Conservation (phyloP, 2,329 filamentous ascomycete species). For the Lasiodiplodia citricola region DNA sequence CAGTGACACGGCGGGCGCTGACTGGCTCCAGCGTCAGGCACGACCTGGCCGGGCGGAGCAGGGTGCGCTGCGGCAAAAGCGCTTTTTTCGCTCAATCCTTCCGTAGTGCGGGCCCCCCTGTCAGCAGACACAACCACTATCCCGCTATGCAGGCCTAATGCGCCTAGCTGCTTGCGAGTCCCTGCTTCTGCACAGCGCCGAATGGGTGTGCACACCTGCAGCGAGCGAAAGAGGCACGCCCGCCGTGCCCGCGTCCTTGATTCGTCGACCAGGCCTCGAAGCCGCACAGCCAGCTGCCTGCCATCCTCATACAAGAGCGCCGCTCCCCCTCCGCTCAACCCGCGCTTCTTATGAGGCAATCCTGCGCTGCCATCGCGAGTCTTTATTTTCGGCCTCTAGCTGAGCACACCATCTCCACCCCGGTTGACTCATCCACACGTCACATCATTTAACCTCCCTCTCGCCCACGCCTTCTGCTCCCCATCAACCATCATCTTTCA, state of each 20-base stretch:
- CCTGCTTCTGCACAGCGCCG: constrained; percentile 20
- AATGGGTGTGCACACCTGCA: constrained; percentile 24
- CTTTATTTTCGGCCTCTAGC: background rate
- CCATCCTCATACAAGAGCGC: constrained; percentile 27
- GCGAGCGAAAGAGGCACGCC: constrained; percentile 24
- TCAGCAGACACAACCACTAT: constrained; percentile 24
- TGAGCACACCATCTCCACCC: constrained; percentile 25
- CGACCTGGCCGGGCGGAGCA: constrained; percentile 9
- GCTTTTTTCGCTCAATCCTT: constrained; percentile 8
- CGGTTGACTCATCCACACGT: constrained; percentile 23
- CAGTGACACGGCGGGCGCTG: constrained; percentile 5
- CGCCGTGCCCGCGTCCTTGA: constrained; percentile 15
- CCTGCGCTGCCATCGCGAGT: constrained; percentile 6
- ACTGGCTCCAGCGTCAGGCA: constrained; percentile 12
- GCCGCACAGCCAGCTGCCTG: constrained; percentile 17
- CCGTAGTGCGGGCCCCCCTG: constrained; percentile 1
- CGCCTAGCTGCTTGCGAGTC: constrained; percentile 20
- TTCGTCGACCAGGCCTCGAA: constrained; percentile 15
- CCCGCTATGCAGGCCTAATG: constrained; percentile 25
- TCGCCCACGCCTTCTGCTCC: background rate
- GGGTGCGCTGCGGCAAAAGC: constrained; percentile 14
- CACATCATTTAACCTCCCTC: background rate
- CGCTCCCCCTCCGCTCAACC: constrained; percentile 16
- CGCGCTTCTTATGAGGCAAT: constrained; percentile 17
- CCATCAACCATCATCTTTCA: constrained; percentile 19